Conservation (phyloP, 2,329 filamentous ascomycete species). For the Davidsoniella australis region DNA sequence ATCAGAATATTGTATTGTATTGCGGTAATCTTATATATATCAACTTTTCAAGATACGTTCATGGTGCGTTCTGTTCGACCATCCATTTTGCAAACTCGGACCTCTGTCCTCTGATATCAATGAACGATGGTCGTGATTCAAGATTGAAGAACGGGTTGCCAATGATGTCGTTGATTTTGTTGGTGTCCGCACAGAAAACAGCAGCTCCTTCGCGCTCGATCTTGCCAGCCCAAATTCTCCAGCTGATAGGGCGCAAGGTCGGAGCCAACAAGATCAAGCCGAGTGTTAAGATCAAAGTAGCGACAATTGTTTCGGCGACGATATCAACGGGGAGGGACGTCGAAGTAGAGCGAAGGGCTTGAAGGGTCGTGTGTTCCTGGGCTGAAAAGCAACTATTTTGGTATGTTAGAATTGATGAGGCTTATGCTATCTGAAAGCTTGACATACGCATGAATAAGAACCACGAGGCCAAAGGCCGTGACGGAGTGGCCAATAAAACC, state of each 20-base stretch:
- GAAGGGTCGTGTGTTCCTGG: conserved; percentile 71
- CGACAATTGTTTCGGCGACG: conserved; percentile 65
- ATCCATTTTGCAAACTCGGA: conserved; percentile 67
- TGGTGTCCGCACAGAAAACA: conserved; percentile 43
- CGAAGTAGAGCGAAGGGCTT: conserved; percentile 35
- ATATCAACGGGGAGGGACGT: conserved; percentile 65
- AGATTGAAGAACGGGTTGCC: conserved; percentile 67
- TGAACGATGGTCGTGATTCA: conserved; percentile 69
- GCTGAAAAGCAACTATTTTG: conserved; percentile 75
- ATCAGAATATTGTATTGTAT: too few species aligned
- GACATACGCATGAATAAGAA: conserved; percentile 70
- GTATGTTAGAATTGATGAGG: neutral
- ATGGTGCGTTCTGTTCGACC: conserved; percentile 19
- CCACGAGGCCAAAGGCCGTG: conserved; percentile 52
- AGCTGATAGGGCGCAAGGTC: conserved; percentile 67
- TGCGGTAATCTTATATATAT: neutral
- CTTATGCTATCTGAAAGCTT: neutral
- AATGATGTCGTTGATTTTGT: conserved; percentile 51
- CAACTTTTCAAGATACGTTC: neutral
- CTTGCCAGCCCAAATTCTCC: conserved; percentile 67
- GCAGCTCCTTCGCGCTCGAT: conserved; percentile 53
- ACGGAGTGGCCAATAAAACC: conserved; percentile 5
- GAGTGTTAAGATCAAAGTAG: conserved; percentile 62
- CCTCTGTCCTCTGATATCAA: conserved; percentile 70
- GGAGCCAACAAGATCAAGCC: conserved; percentile 69